Percentiles rank a stretch among this genome's conserved stretches.
phyloP scores from a whole-genome alignment of 805 yeast genomes.

The Candida andamanensis region DNA sequence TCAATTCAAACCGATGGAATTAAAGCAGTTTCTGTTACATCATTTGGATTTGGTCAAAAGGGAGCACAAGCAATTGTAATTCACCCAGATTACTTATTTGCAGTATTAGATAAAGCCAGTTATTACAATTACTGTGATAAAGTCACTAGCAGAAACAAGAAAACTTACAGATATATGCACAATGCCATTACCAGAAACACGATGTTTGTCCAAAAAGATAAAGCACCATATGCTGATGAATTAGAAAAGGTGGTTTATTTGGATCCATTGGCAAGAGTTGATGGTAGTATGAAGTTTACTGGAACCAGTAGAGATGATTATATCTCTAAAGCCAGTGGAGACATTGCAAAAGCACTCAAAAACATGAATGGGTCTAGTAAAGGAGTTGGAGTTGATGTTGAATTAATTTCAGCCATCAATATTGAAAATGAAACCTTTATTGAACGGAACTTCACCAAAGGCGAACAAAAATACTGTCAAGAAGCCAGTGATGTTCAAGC shows the following conservation, averaged over 20 bases:
- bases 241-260: conserved; percentile 87
- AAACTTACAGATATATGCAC: conserved; percentile 92
- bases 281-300: conserved; percentile 43
- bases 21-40: conserved; percentile 94
- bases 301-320: conserved; percentile 36
- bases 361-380: conserved; percentile 52
- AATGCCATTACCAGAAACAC: conserved; percentile 88
- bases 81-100: conserved; percentile 90
- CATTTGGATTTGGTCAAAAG: conserved; percentile 99
- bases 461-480: conserved; percentile 75
- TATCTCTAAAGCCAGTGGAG: conserved; percentile 44
- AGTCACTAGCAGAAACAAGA: conserved; percentile 78
- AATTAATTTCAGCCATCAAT: conserved; percentile 75
- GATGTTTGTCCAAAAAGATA: conserved; percentile 86
- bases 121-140: conserved; percentile 68
- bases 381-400: conserved; percentile 96
- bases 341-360: conserved; percentile 61
- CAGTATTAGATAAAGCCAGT: conserved; percentile 65
- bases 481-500: conserved; percentile 75
- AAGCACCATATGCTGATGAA: conserved; percentile 88
- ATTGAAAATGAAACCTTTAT: conserved; percentile 85
- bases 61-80: conserved; percentile 94
- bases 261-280: conserved; percentile 88
- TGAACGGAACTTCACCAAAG: conserved; percentile 83
- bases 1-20: conserved; percentile 92